Percentiles rank a stretch among this genome's conserved stretches.
Conservation (phyloP, 2,329 filamentous ascomycete species). For the Pseudogymnoascus sp. region DNA sequence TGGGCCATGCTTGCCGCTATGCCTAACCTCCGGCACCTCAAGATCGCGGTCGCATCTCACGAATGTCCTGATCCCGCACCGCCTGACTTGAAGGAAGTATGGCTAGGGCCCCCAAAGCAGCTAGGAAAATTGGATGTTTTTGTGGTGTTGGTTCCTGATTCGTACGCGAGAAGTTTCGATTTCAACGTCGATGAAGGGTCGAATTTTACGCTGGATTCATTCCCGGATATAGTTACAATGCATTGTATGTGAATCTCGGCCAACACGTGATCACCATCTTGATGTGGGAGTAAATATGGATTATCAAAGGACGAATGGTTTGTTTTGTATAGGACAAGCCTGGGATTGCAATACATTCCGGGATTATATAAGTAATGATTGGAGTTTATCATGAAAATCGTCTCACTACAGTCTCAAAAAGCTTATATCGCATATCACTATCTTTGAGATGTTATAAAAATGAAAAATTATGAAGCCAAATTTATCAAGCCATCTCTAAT, state of each 20-base stretch:
- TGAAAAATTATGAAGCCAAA: not conserved
- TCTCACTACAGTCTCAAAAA: not conserved
- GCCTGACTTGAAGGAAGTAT: not conserved
- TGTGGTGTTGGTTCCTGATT: constrained; percentile 1
- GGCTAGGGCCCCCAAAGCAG: not conserved
- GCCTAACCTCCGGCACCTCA: constrained; percentile 7
- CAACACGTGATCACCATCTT: not conserved
- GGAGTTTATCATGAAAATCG: not conserved
- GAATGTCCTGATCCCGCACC: constrained; percentile 4
- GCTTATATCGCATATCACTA: not conserved
- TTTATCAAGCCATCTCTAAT: not conserved
- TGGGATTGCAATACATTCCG: not conserved
- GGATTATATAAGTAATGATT: not conserved
- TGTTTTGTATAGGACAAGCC: not conserved
- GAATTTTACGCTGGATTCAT: not conserved
- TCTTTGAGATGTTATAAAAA: not conserved
- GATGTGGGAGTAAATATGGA: not conserved
- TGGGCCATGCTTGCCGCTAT: constrained; percentile 5
- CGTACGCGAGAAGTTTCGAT: not conserved
- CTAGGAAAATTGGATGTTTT: constrained; percentile 2
- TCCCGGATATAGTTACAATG: not conserved
- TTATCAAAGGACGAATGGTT: not conserved
- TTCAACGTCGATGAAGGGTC: not conserved
- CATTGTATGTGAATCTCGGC: too few relatives aligned
- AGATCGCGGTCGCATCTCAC: not conserved